A percentile compares a stretch with the other conserved stretches of the same genome.
Conservation (phyloP, 768 basidiomycete species). For the Boletus edulis region DNA sequence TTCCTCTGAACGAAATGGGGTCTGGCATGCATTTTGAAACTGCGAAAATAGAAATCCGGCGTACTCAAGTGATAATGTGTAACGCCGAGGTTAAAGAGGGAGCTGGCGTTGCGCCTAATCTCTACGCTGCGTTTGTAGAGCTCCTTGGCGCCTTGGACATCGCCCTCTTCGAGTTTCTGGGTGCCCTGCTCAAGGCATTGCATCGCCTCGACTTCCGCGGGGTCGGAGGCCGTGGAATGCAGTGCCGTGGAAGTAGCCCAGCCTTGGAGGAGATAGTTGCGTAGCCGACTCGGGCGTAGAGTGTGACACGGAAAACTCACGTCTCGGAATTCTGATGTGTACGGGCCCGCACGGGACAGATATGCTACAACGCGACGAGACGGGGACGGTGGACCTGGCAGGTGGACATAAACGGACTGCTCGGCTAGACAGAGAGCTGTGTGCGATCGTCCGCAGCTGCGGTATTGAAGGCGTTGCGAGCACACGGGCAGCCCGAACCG, state of each 20-base stretch:
- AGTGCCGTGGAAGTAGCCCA: slow-evolving; percentile 80
- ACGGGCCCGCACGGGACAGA: slow-evolving; percentile 4
- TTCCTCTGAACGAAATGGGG: slow-evolving; percentile 55
- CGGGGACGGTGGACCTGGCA: slow-evolving; percentile 12
- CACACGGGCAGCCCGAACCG: slow-evolving; percentile 21
- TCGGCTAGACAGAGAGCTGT: slow-evolving; percentile 23
- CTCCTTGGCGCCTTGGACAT: slow-evolving; percentile 72
- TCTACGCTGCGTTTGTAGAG: slow-evolving; percentile 78
- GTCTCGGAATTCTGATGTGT: slow-evolving; percentile 17
- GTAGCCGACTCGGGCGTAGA: slow-evolving; percentile 2
- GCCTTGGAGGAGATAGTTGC: slow-evolving; percentile 35
- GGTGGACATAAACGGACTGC: slow-evolving; percentile 18
- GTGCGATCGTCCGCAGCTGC: slow-evolving; percentile 22
- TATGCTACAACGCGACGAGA: slow-evolving; percentile 5
- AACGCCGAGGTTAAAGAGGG: slow-evolving; percentile 85
- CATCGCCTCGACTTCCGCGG: slow-evolving; percentile 77
- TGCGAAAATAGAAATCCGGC: slow-evolving; percentile 29
- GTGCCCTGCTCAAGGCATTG: slow-evolving; percentile 82
- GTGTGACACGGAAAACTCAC: slow-evolving; percentile 24
- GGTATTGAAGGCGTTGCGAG: slow-evolving; percentile 23
- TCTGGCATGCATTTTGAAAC: slow-evolving; percentile 15
- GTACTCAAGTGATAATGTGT: slow-evolving; percentile 87
- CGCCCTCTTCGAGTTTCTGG: slow-evolving; percentile 81
- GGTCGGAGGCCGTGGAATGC: slow-evolving; percentile 80
- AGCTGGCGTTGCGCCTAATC: slow-evolving; percentile 76